Base-by-base conservation (phyloP, 2,329 filamentous ascomycete species). In the Biscogniauxia mediterranea region DNA sequence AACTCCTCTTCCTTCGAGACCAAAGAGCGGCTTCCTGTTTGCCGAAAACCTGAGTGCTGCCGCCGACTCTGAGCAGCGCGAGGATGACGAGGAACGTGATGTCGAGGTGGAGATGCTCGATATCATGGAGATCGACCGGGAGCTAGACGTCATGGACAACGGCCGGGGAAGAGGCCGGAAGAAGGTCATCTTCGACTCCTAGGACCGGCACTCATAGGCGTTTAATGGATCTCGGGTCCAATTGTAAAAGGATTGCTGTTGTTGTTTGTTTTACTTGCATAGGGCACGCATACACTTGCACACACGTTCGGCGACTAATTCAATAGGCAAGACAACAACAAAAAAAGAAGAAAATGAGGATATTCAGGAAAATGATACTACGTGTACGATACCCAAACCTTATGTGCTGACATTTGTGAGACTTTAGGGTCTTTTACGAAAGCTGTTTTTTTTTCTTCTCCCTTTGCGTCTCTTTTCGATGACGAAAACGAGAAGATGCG, bases 121-220 rank as follows among this genome's bases (percentile, higher is more conserved):
- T 70, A 85, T 89, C 52, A 84, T 87, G 80, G 85, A 86, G 66
- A 87, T 89, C 68, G 86, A 89, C 66, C 81, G 84, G 61, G 83
- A 81, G 55, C 73, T 89, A 57, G 80, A 85, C 54, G 78, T 76
- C 55, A 78, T 89, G 82, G 81, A 86, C 58, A 77, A 73, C 49
- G 78, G 79, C 38, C 76, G 80, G 53, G 78, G 77, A 38, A 77
- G 76, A 58, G 81, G 80, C 54, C 78, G 77, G 58, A 84, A 83
- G 73, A 79, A 79, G 69, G 81, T 83, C 58, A 78, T 84, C 62
- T 85, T 84, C 64, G 81, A 83, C 59, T 77, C 80, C 9, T 77
- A 69, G 64, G 52, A 68, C 52, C 60, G 62, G 62, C 25, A 54
- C 21, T 32, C 50, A 56, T 21, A 58, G 61, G 55, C 55, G 20